These are phyloP conservation scores for Hyphodiscus sp. DNA, from an alignment of 2,329 filamentous ascomycete species.

Conservation along the genomic window DNA sequence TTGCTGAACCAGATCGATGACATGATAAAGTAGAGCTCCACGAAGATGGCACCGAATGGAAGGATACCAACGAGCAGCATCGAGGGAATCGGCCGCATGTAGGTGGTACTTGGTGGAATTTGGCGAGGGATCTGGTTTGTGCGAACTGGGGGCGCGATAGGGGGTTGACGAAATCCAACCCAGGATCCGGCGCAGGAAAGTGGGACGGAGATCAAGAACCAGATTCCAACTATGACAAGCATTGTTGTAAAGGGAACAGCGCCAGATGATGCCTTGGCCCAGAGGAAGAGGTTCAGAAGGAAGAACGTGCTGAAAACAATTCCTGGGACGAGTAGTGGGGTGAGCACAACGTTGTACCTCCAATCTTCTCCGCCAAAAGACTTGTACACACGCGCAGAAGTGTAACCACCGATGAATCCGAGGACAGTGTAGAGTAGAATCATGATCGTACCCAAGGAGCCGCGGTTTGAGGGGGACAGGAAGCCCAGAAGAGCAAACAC, in stretches of 20 bases:
- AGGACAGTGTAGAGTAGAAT: conserved; percentile 90
- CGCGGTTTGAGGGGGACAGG: conserved; percentile 90
- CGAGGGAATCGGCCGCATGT: conserved; percentile 79
- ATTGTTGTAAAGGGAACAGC: conserved; percentile 96
- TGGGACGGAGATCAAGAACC: conserved; percentile 95
- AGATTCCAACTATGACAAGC: conserved; percentile 87
- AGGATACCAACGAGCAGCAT: conserved; percentile 89
- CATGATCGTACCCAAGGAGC: conserved; percentile 87
- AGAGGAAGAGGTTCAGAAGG: conserved; percentile 91
- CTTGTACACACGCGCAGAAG: conserved; percentile 89
- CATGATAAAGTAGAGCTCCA: conserved; percentile 99
- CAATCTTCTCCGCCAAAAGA: conserved; percentile 85
- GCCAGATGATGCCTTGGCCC: conserved; percentile 85
- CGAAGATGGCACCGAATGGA: conserved; percentile 94
- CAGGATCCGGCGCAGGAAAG: conserved; percentile 86
- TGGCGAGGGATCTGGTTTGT: conserved; percentile 98
- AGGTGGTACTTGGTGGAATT: conserved; percentile 77
- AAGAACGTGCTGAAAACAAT: conserved; percentile 88
- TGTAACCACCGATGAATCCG: conserved; percentile 86
- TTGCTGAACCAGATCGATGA: conserved; percentile 97
- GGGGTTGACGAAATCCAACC: conserved; percentile 75
- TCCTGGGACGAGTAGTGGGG: conserved; percentile 76
- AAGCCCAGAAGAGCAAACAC: conserved; percentile 90
- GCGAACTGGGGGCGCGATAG: conserved; percentile 73
- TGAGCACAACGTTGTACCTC: conserved; percentile 89